Evolutionary conservation across 2,329 filamentous ascomycete genomes (phyloP).

Genomic region (Ophiostoma pallidulum): DNA sequence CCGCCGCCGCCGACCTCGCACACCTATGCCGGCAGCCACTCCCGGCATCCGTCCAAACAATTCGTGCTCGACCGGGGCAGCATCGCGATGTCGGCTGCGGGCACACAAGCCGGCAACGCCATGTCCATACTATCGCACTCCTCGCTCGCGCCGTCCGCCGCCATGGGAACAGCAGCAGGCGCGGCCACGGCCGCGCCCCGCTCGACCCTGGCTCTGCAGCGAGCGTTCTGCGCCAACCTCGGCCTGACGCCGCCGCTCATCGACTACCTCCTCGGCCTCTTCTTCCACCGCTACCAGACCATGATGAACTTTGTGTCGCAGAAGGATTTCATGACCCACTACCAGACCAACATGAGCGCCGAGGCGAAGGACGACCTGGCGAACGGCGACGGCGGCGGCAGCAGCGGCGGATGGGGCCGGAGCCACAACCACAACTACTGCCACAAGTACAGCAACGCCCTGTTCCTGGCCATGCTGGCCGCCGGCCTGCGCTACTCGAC

Average conservation of each 20-base stretch:
- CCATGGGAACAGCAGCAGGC: background rate
- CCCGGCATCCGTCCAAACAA: background rate
- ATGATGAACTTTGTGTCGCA: conserved; percentile 13
- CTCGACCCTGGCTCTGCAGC: background rate
- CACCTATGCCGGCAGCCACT: background rate
- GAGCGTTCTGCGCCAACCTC: background rate
- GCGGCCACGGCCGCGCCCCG: background rate
- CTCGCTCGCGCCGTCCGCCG: background rate
- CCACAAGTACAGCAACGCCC: conserved; percentile 4
- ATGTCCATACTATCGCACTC: background rate
- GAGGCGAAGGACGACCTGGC: background rate
- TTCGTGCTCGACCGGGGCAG: background rate
- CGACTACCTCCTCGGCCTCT: conserved; percentile 9
- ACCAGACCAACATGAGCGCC: background rate
- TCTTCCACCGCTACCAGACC: conserved; percentile 12
- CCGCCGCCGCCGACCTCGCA: conserved; percentile 1
- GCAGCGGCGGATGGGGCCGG: background rate
- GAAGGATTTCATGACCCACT: conserved; percentile 3
- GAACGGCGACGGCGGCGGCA: background rate
- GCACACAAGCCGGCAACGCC: background rate
- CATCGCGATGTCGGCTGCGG: background rate
- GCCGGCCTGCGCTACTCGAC: conserved; percentile 10
- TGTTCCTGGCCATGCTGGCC: conserved; percentile 13
- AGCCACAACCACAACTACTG: conserved; percentile 2
- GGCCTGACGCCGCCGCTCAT: conserved; percentile 4